Conservation (phyloP, 1,284 basidiomycete genomes). For the Trametes polyzona region DNA sequence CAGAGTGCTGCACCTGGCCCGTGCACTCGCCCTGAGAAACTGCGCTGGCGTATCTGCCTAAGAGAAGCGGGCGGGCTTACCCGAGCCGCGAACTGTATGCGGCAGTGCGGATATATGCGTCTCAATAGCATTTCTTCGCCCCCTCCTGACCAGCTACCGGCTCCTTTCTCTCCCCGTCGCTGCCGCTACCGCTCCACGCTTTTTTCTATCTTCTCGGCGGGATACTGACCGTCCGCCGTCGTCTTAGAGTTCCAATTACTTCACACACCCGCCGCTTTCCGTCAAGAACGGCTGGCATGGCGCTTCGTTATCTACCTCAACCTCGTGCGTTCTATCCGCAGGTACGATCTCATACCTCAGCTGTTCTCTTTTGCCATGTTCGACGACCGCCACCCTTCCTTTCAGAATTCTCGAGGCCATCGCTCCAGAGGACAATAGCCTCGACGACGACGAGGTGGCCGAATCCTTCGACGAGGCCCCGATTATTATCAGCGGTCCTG, state of each 20-base stretch:
- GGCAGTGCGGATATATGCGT: constrained; percentile 16
- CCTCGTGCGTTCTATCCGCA: constrained; percentile 76
- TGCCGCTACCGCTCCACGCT: constrained; percentile 11
- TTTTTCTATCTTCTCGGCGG: background rate
- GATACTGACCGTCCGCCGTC: constrained; percentile 12
- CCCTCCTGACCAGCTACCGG: constrained; percentile 7
- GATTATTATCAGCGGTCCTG: constrained; percentile 52
- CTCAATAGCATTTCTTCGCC: constrained; percentile 7
- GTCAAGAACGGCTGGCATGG: constrained; percentile 80
- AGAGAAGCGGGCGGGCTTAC: background rate
- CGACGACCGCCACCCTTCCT: background rate
- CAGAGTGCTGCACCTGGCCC: background rate
- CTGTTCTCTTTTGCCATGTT: background rate
- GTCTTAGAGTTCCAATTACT: constrained; percentile 77
- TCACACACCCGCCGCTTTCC: constrained; percentile 73
- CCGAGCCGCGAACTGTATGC: constrained; percentile 3
- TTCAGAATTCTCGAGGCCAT: constrained; percentile 78
- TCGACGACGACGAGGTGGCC: constrained; percentile 57
- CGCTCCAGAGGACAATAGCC: constrained; percentile 56
- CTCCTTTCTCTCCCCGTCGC: constrained; percentile 1
- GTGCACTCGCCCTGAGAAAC: constrained; percentile 3
- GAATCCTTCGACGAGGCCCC: constrained; percentile 50
- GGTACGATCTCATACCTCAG: constrained; percentile 43
- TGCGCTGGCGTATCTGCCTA: background rate
- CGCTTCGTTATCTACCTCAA: constrained; percentile 85